Evolutionary conservation across 495 filamentous ascomycete genomes (phyloP), one percentile per base, ranked within the genome.

Genomic region (Alectoria sarmentosa): DNA sequence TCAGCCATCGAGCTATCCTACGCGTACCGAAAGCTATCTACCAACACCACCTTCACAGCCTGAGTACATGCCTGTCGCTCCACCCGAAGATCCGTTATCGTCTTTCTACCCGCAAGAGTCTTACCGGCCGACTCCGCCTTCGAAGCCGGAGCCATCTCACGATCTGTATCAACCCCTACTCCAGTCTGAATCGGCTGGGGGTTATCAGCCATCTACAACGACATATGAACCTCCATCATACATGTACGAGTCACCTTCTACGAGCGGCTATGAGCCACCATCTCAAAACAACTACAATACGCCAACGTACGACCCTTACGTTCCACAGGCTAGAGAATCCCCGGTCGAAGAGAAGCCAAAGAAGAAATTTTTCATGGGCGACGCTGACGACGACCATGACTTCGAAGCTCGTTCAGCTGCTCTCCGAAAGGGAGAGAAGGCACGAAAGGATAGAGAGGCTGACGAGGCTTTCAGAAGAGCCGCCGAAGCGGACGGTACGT

Each of bases 391-490:
- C 30, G 77, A 77, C 0, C 78, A 81, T 55, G 82, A 84, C 57
- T 68, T 86, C 42, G 74, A 71, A 48, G 69, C 74, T 44, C 79
- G 80, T 61, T 79, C 84, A 54, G 81, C 80, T 19, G 78, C 79
- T 30, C 72, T 84, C n/a, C 78, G 83, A 58, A 78, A 78, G 66
- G 71, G 74, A n/a, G 80, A 81, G 60, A 83, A 78, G 63, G 78
- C 79, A 38, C 78, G 79, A 30, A 79, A 82, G 63, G 80, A 83
- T 65, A 72, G 74, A 34, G 78, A 77, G 68, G 81, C 82, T 42
- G 90, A 89, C 36, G 92, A 96, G 62, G 86, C 89, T 69, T 90
- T 96, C 76, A 82, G 84, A 57, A 88, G 83, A 73, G 89, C 89
- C 39, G 91, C 90, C 8, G 90, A 96, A 79, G 90, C 90, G 74